phyloP scores from a whole-genome alignment of 2,329 filamentous ascomycete genomes.

The Ceratocystiopsis brevicomis region DNA sequence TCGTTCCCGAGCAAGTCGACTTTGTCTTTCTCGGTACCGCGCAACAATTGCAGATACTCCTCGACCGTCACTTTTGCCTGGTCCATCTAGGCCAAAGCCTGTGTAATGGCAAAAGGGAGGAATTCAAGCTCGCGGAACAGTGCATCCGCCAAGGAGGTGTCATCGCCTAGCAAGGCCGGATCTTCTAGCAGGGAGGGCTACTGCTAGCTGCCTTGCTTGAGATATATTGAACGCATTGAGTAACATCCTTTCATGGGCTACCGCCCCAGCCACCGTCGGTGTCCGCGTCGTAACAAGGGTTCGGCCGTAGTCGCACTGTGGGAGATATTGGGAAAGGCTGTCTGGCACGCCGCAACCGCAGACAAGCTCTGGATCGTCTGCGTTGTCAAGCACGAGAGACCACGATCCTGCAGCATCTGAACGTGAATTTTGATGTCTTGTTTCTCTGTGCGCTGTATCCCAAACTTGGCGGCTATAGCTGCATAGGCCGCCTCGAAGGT shows the following conservation, averaged over 20 bases:
- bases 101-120: background rate
- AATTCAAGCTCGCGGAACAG: background rate
- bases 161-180: conserved; percentile 9
- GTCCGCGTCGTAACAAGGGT: conserved; percentile 21
- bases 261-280: conserved; percentile 9
- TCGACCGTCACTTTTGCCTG: conserved; percentile 7
- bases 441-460: conserved; percentile 22
- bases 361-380: conserved; percentile 18
- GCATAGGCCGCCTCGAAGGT: conserved; percentile 21
- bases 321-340: conserved; percentile 16
- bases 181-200: conserved; percentile 1
- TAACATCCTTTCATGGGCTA: conserved; percentile 7
- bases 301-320: conserved; percentile 14
- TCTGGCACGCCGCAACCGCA: conserved; percentile 5
- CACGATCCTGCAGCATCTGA: conserved; percentile 15
- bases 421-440: conserved; percentile 42
- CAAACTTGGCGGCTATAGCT: conserved; percentile 16
- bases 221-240: conserved; percentile 12
- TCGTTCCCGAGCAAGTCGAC: background rate
- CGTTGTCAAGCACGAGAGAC: conserved; percentile 24
- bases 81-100: conserved; percentile 9
- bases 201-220: background rate
- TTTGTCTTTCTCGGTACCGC: background rate
- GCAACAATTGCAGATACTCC: background rate
- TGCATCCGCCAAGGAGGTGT: background rate